These are phyloP conservation scores for Zygoascus ofunaensis DNA, from an alignment of 805 yeast genomes.

Conservation along the genomic window DNA sequence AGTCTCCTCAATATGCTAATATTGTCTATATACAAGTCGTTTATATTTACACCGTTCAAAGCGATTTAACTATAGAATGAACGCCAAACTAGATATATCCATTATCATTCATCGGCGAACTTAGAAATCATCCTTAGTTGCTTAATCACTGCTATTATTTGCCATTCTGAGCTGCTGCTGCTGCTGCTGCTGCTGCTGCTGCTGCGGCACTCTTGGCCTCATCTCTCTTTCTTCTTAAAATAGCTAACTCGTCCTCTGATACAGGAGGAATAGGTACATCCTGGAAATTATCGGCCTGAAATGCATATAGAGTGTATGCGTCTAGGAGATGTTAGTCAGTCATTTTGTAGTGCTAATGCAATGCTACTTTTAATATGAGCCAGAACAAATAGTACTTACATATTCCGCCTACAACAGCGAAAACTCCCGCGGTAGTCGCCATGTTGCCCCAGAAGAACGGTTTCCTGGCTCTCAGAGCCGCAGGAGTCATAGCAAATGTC, in stretches of 20 bases:
- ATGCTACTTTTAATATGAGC: too few relatives aligned
- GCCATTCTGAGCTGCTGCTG: neutral
- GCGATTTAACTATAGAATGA: too few relatives aligned
- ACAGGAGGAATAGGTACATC: conserved; percentile 95
- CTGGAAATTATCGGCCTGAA: conserved; percentile 62
- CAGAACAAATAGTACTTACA: conserved; percentile 37
- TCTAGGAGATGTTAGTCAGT: conserved; percentile 6
- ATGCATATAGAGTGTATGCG: conserved; percentile 22
- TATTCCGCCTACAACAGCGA: conserved; percentile 61
- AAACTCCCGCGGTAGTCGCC: conserved; percentile 46
- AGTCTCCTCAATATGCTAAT: too few relatives aligned
- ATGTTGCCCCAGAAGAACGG: conserved; percentile 79
- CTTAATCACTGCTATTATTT: neutral
- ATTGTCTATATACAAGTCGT: too few relatives aligned
- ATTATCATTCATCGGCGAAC: too few relatives aligned
- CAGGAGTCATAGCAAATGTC: conserved; percentile 86
- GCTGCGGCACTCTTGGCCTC: conserved; percentile 4
- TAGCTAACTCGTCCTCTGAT: conserved; percentile 61
- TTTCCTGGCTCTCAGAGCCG: conserved; percentile 78
- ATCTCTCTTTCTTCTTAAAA: conserved; percentile 50
- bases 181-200: neutral
- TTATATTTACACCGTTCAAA: too few relatives aligned
- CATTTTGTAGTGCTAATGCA: too few relatives aligned
- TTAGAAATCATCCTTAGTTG: too few relatives aligned
- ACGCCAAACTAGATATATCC: too few relatives aligned